Conservation (phyloP, 1,284 basidiomycete species). For the Ustilago bromivora region DNA sequence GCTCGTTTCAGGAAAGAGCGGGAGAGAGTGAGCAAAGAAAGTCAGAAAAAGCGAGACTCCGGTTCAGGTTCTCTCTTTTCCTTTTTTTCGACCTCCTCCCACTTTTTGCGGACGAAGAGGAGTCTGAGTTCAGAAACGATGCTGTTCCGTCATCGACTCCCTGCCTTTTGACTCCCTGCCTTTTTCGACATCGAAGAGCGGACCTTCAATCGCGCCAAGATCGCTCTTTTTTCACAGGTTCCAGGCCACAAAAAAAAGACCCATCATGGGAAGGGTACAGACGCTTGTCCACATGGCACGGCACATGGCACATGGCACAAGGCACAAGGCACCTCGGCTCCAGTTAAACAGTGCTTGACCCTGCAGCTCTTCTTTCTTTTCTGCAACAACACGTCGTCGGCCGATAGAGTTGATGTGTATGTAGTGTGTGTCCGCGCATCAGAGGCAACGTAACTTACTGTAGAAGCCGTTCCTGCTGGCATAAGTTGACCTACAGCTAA, state of each 20-base stretch:
- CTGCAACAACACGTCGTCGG: neutral
- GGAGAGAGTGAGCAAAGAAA: neutral
- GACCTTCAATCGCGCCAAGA: neutral
- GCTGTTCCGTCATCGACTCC: slow-evolving; percentile 9
- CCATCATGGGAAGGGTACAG: neutral
- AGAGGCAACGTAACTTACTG: too few species aligned
- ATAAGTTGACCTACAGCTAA: neutral
- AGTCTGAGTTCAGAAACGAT: neutral
- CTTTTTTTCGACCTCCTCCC: neutral
- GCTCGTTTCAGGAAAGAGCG: neutral
- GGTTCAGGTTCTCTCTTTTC: neutral
- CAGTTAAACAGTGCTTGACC: slow-evolving; percentile 27
- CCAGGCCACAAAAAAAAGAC: neutral
- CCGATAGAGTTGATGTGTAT: slow-evolving; percentile 18
- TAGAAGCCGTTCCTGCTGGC: slow-evolving; percentile 3
- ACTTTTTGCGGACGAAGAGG: neutral
- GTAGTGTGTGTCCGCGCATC: neutral
- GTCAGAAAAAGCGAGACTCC: neutral
- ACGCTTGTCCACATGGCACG: neutral
- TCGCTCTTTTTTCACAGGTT: neutral
- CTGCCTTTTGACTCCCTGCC: slow-evolving; percentile 5
- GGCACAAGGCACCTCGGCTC: slow-evolving; percentile 45
- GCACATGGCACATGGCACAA: too few species aligned
- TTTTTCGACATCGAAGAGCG: neutral
- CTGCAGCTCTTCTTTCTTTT: slow-evolving; percentile 19